Conservation (phyloP, 164 flowering plant species). For the Kingdonia uniflora region DNA sequence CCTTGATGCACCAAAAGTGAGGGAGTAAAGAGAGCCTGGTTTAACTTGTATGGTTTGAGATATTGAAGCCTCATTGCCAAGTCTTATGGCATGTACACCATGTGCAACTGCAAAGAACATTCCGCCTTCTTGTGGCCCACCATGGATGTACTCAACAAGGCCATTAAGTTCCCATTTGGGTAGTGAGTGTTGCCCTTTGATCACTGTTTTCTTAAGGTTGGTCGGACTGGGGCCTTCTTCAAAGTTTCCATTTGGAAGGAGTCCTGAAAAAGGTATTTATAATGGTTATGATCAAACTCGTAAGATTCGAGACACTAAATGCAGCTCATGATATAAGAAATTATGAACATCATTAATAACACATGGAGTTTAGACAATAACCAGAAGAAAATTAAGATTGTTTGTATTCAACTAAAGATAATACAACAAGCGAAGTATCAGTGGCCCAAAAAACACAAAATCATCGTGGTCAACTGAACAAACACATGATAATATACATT, state of each 20-base stretch:
- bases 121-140: slow-evolving; percentile 88
- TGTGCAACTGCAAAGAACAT: slow-evolving; percentile 76
- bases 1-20: slow-evolving; percentile 83
- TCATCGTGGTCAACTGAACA: too few species aligned
- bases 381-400: too few species aligned
- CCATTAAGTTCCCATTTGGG: slow-evolving; percentile 88
- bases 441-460: too few species aligned
- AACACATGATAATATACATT: too few species aligned
- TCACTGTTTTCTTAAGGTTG: slow-evolving; percentile 54
- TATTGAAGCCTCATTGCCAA: slow-evolving; percentile 87
- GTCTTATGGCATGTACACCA: slow-evolving; percentile 80
- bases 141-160: slow-evolving; percentile 76
- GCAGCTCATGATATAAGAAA: too few species aligned
- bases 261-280: slow-evolving; percentile 34
- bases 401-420: too few species aligned
- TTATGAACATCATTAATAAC: too few species aligned
- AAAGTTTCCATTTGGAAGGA: slow-evolving; percentile 87
- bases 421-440: too few species aligned
- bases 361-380: too few species aligned
- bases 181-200: slow-evolving; percentile 44
- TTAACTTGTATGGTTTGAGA: slow-evolving; percentile 57
- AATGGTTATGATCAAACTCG: too few species aligned
- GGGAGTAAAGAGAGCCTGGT: slow-evolving; percentile 52
- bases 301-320: too few species aligned
- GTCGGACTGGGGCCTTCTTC: slow-evolving; percentile 48